Evolutionary conservation across 495 filamentous ascomycete species (phyloP).

Genomic region (Penicillium antarcticum): DNA sequence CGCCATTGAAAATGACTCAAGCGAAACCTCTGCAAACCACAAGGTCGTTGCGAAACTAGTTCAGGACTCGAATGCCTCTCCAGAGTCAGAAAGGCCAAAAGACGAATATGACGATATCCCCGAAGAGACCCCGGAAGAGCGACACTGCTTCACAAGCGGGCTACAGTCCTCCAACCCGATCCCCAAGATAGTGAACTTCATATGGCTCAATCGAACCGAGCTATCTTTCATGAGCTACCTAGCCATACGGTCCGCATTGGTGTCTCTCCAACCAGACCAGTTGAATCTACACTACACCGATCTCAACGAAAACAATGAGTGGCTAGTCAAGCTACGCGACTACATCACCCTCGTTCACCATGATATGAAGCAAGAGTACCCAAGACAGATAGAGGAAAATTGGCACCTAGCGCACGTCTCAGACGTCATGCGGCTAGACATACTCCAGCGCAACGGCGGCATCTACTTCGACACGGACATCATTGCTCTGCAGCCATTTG

Average conservation of each 20-base stretch:
- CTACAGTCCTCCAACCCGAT: slow-evolving; percentile 26
- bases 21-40: too few species aligned
- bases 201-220: slow-evolving; percentile 33
- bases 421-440: slow-evolving; percentile 41
- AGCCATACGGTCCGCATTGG: slow-evolving; percentile 38
- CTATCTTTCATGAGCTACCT: slow-evolving; percentile 47
- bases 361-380: slow-evolving; percentile 26
- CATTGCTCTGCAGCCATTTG: slow-evolving; percentile 10
- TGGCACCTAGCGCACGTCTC: slow-evolving; percentile 42
- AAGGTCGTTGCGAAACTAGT: too few species aligned
- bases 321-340: slow-evolving; percentile 34
- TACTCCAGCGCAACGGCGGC: slow-evolving; percentile 40
- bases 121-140: slow-evolving; percentile 1
- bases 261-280: slow-evolving; percentile 38
- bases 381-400: slow-evolving; percentile 21
- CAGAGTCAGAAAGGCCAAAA: too few species aligned
- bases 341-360: slow-evolving; percentile 42
- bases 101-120: too few species aligned
- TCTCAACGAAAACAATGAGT: slow-evolving; percentile 39
- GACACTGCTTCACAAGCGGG: background rate
- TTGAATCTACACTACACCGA: slow-evolving; percentile 45
- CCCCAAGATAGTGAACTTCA: slow-evolving; percentile 47
- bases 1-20: too few species aligned
- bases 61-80: too few species aligned
- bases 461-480: slow-evolving; percentile 32